A percentile compares a stretch with the other conserved stretches of the same genome.
Evolutionary conservation across 73 alveolate genomes (phyloP).

Genomic region (Stentor roeselii): DNA sequence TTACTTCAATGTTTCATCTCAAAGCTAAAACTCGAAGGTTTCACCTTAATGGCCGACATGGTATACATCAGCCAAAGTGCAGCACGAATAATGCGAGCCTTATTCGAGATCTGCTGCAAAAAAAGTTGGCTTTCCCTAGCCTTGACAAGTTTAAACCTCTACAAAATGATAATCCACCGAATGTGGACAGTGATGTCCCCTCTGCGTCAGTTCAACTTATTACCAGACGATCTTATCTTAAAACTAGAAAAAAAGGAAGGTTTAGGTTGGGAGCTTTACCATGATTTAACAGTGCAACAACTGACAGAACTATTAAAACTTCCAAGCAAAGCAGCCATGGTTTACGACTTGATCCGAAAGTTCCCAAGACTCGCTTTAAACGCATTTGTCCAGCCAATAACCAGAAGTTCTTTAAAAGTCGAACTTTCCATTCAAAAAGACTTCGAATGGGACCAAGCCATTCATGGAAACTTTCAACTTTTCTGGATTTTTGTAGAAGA

Average conservation of each 20-base stretch:
- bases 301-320: constrained; percentile 57
- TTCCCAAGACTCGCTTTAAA: constrained; percentile 96
- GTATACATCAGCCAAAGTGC: constrained; percentile 97
- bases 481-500: constrained; percentile 98
- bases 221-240: neutral
- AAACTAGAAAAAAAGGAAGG: constrained; percentile 46
- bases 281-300: constrained; percentile 48
- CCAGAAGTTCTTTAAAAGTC: constrained; percentile 91
- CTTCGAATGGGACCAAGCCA: constrained; percentile 96
- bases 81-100: constrained; percentile 98
- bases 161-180: constrained; percentile 97
- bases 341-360: constrained; percentile 91
- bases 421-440: constrained; percentile 91
- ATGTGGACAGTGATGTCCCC: constrained; percentile 99
- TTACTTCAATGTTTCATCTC: constrained; percentile 87
- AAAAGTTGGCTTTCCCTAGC: constrained; percentile 95
- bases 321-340: constrained; percentile 69
- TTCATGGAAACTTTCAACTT: constrained; percentile 95
- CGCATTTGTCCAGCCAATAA: constrained; percentile 97
- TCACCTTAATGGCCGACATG: constrained; percentile 98
- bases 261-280: constrained; percentile 40
- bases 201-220: constrained; percentile 91
- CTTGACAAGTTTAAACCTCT: constrained; percentile 54
- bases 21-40: constrained; percentile 96
- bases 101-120: constrained; percentile 94